Evolutionary conservation across 2,329 filamentous ascomycete genomes (phyloP), one percentile per base, ranked within the genome.

Genomic region (Aphanoascus verrucosus): DNA sequence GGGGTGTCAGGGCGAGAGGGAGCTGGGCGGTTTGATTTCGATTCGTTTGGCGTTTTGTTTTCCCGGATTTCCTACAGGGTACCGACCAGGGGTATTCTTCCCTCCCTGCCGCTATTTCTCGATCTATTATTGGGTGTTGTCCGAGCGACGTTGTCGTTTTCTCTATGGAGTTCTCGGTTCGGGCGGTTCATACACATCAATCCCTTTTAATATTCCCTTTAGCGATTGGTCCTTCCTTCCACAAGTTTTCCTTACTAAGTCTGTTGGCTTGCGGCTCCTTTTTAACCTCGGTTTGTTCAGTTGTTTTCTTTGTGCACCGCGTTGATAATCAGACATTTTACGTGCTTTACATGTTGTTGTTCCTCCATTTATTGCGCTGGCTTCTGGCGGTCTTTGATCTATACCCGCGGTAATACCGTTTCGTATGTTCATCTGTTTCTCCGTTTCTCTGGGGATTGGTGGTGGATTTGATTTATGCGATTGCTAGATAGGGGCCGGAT

Each of bases 21-120:
- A 88, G 84, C 62, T 89, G 85, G 85, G 85, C 84, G 41, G 78
- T 85, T 55, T 86, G 58, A 64, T 31, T 38, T 31, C 15, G 38
- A 12, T n/a, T 49, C 32, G 11, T 42, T 32, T 34, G 2, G 3
- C 8, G 9, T 35, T 43, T 45, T 23, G n/a, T 23, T 20, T 45
- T 38, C 28, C 12, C 34, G 23, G 11, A 40, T 40, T 17, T 40
- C 23, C 20, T 14, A 5, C 20, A 45, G 43, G 23, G 23, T 28
- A 7, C 23, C 14, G 11, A 15, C 7, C 15, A 12, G 14, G 42
- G 14, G 5, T 23, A 23, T 9, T 2, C 23, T 19, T n/a, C 14
- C 42, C 23, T n/a, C 23, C 17, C 17, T 14, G n/a, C n/a, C n/a
- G n/a, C 23, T 2, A 14, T 28, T 9, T 28, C 23, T 45, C 17